Percentiles rank a stretch among this genome's conserved stretches.
phyloP scores from a whole-genome alignment of 2,329 filamentous ascomycete species.

The Alternaria sp. region DNA sequence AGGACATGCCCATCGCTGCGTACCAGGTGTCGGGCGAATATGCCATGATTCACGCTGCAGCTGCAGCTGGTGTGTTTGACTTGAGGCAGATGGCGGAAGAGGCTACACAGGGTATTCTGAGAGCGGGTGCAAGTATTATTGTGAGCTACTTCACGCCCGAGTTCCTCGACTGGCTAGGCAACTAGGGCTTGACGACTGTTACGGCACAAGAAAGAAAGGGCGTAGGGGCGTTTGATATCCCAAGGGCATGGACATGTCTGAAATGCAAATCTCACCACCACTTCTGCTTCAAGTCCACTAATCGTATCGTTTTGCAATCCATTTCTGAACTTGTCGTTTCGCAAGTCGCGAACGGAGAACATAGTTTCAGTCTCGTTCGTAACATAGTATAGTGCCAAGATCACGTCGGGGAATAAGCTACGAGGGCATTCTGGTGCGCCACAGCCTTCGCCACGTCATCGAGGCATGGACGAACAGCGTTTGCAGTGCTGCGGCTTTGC shows the following conservation, averaged over 20 bases:
- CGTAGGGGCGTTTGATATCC: constrained; percentile 9
- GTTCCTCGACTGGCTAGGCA: constrained; percentile 69
- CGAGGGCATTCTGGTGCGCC: no score
- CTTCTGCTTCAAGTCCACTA: neutral
- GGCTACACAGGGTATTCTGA: constrained; percentile 89
- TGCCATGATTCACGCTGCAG: constrained; percentile 96
- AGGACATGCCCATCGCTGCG: constrained; percentile 89
- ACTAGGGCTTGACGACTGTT: constrained; percentile 21
- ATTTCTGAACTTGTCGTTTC: no score
- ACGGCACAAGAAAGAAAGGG: neutral
- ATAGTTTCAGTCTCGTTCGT: neutral
- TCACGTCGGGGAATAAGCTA: neutral
- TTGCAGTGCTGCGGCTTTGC: neutral
- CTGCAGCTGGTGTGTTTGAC: constrained; percentile 96
- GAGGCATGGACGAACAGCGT: neutral
- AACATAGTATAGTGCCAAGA: neutral
- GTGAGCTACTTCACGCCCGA: constrained; percentile 94
- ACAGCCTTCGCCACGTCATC: neutral
- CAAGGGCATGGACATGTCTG: neutral
- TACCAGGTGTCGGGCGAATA: constrained; percentile 98
- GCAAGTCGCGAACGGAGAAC: neutral
- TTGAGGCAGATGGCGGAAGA: constrained; percentile 95
- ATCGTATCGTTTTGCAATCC: neutral
- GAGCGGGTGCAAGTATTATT: constrained; percentile 92
- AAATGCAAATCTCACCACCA: constrained; percentile 3